phyloP scores from a whole-genome alignment of 345 rosid genomes.

The Aquilaria yunnanensis region DNA sequence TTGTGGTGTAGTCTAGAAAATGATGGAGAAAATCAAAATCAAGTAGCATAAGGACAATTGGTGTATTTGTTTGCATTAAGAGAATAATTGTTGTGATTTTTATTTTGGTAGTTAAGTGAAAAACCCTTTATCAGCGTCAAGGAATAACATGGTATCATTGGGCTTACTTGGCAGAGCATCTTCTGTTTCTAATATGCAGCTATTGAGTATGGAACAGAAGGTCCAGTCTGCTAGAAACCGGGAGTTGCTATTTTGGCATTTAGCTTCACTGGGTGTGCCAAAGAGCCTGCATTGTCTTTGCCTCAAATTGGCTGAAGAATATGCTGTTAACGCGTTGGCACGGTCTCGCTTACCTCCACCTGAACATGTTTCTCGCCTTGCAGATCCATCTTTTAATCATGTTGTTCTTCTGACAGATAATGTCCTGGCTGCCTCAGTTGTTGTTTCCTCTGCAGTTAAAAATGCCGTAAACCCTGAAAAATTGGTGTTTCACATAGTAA shows the following conservation, averaged over 20 bases:
- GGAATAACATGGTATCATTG: not conserved
- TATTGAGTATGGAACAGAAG: slow-evolving; percentile 64
- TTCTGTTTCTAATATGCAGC: slow-evolving; percentile 33
- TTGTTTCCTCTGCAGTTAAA: slow-evolving; percentile 62
- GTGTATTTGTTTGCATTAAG: too few relatives aligned
- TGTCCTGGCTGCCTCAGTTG: slow-evolving; percentile 90
- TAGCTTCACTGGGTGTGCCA: slow-evolving; percentile 88
- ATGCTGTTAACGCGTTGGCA: slow-evolving; percentile 74
- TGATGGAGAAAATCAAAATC: too few relatives aligned
- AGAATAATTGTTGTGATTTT: too few relatives aligned
- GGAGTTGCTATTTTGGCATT: slow-evolving; percentile 80
- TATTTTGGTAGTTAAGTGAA: not conserved
- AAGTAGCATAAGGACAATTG: too few relatives aligned
- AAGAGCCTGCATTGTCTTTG: slow-evolving; percentile 82
- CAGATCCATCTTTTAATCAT: slow-evolving; percentile 65
- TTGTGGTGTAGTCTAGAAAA: too few relatives aligned
- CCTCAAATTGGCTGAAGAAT: slow-evolving; percentile 82
- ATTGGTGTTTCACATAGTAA: slow-evolving; percentile 79
- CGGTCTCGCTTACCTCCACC: slow-evolving; percentile 79
- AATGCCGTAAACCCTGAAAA: slow-evolving; percentile 57
- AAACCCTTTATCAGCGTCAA: not conserved
- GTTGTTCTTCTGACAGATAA: slow-evolving; percentile 82
- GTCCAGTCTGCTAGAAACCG: slow-evolving; percentile 69
- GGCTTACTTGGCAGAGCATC: slow-evolving; percentile 2
- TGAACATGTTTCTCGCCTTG: slow-evolving; percentile 57